A percentile compares a stretch with the other conserved stretches of the same genome.
These are phyloP conservation scores for Laguncularia racemosa DNA, from an alignment of 345 rosid genomes.

Conservation along the genomic window DNA sequence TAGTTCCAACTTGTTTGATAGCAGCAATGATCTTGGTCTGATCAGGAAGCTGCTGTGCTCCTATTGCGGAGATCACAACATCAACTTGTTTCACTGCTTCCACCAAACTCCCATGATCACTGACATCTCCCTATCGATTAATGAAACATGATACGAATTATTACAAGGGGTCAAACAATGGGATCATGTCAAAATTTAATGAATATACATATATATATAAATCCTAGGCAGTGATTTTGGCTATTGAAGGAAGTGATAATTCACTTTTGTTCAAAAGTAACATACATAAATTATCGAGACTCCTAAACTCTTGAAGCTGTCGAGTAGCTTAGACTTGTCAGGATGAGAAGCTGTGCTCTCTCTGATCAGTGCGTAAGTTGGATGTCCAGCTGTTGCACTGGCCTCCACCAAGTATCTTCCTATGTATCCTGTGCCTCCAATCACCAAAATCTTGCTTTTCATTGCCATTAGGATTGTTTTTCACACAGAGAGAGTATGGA, in stretches of 20 bases:
- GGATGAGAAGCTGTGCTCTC: constrained; percentile 26
- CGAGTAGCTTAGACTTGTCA: constrained; percentile 20
- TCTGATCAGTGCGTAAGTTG: constrained; percentile 33
- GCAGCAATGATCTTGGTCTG: constrained; percentile 29
- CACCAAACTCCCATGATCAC: constrained; percentile 23
- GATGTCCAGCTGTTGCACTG: constrained; percentile 16
- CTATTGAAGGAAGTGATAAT: too few relatives aligned
- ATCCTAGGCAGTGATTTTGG: too few relatives aligned
- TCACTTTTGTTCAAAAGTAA: too few relatives aligned
- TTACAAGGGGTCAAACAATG: too few relatives aligned
- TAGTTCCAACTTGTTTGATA: constrained; percentile 30
- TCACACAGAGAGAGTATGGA: too few relatives aligned
- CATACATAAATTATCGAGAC: constrained; percentile 2
- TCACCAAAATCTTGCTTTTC: constrained; percentile 32
- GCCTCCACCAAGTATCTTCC: constrained; percentile 22
- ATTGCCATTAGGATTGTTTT: neutral
- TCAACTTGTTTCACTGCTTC: constrained; percentile 28
- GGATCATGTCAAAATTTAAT: too few relatives aligned
- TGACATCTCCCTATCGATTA: constrained; percentile 22
- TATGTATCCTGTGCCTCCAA: constrained; percentile 30
- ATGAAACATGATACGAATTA: neutral
- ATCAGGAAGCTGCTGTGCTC: constrained; percentile 5
- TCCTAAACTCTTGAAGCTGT: constrained; percentile 25
- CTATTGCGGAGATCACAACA: constrained; percentile 24
- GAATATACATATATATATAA: too few relatives aligned